A percentile compares a stretch with the other conserved stretches of the same genome.
These are phyloP conservation scores for Jasminum sambac DNA, from an alignment of 257 asterid genomes.

Conservation along the genomic window DNA sequence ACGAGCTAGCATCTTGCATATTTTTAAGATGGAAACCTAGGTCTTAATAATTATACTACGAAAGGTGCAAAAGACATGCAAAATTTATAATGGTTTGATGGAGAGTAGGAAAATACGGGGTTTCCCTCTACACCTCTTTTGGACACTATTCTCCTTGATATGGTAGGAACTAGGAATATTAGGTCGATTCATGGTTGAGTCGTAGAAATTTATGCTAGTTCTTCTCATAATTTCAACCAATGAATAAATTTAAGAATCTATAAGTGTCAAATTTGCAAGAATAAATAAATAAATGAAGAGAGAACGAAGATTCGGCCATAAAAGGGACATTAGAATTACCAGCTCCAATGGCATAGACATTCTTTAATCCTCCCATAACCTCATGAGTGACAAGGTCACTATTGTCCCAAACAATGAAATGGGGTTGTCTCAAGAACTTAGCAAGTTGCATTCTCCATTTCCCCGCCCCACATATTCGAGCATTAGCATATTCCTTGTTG, in stretches of 20 bases:
- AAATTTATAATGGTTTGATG: too few relatives aligned
- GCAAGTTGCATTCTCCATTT: conserved; percentile 81
- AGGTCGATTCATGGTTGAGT: background rate
- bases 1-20: too few relatives aligned
- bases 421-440: conserved; percentile 77
- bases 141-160: background rate
- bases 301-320: background rate
- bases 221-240: background rate
- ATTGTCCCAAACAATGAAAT: conserved; percentile 88
- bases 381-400: conserved; percentile 88
- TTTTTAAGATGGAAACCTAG: too few relatives aligned
- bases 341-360: conserved; percentile 92
- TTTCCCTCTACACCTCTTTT: background rate
- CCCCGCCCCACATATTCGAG: conserved; percentile 82
- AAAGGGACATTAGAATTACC: conserved; percentile 41
- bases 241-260: background rate
- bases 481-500: conserved; percentile 86
- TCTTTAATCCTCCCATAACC: conserved; percentile 94
- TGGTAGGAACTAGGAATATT: background rate
- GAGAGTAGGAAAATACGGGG: too few relatives aligned
- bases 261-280: background rate
- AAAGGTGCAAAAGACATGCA: too few relatives aligned
- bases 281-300: background rate
- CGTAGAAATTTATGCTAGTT: background rate
- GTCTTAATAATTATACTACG: too few relatives aligned